Conservation (phyloP, 2,329 filamentous ascomycete species). For the Penicillium brevicompactum region DNA sequence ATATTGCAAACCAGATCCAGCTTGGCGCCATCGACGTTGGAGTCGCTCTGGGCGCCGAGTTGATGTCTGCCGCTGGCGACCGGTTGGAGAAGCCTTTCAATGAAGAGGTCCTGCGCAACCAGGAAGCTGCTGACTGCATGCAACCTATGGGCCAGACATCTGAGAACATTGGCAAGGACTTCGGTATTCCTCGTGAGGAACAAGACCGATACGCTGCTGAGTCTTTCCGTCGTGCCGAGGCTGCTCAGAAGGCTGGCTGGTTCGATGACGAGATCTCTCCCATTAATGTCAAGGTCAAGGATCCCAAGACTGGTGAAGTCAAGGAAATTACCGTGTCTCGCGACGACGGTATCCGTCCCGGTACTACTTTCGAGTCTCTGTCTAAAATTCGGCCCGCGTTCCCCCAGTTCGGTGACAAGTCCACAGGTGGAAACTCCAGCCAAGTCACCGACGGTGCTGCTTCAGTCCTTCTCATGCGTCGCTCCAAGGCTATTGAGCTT, state of each 20-base stretch:
- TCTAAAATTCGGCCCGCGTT: constrained; percentile 88
- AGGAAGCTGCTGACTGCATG: constrained; percentile 83
- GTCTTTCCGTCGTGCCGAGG: constrained; percentile 84
- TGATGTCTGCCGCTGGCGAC: constrained; percentile 78
- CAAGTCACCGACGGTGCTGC: constrained; percentile 95
- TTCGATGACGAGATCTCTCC: constrained; percentile 95
- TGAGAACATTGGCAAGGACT: constrained; percentile 92
- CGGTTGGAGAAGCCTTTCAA: constrained; percentile 73
- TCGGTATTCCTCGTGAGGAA: constrained; percentile 74
- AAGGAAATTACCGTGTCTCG: constrained; percentile 76
- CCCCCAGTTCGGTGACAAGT: constrained; percentile 81
- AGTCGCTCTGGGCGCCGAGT: constrained; percentile 84
- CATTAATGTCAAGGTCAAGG: constrained; percentile 79
- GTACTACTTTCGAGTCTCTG: constrained; percentile 81
- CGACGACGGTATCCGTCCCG: constrained; percentile 89
- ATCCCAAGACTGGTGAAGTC: constrained; percentile 75
- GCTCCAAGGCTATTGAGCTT: constrained; percentile 81
- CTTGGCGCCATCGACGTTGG: constrained; percentile 82
- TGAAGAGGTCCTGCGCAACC: constrained; percentile 71
- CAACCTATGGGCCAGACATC: constrained; percentile 98
- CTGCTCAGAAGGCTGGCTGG: constrained; percentile 84
- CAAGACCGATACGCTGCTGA: constrained; percentile 88
- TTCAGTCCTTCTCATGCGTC: constrained; percentile 90
- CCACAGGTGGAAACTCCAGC: constrained; percentile 89
- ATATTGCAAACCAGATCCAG: constrained; percentile 86